Evolutionary conservation across 2,329 filamentous ascomycete species (phyloP), one percentile per base, ranked within the genome.

Genomic region (Drechslera avenae): DNA sequence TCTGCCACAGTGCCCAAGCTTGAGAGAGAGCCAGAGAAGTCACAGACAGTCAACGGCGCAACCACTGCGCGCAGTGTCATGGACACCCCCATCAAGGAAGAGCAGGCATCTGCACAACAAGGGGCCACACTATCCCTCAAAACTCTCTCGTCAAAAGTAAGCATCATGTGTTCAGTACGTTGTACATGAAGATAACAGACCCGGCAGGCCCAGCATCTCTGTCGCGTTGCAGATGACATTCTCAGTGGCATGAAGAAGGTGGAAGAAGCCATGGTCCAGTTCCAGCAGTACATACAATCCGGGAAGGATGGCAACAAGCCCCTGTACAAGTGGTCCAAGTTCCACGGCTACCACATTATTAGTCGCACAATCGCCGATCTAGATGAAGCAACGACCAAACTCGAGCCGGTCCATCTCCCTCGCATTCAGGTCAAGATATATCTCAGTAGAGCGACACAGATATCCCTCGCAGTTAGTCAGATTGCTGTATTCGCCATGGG

Each of bases 291-390:
- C 10, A 34, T 60, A 19, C 23, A 46, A 9, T 28, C 17, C 4
- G 50, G 62, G 33, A 46, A 54, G 5, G 14, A 37, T 13, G 14
- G 49, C 5, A 28, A 50, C 21, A 56, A 58, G 44, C 54, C 59
- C 9, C 32, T 63, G 4, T 50, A 57, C 30, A 39, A 48, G 28
- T 65, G 62, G 60, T 10, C 34, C 5, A 53, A 40, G 17, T 62
- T 58, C 39, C 19, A 35, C 5, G 28, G 39, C 30, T 64, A 62
- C 13, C 17, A 19, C 14, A 9, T 16, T 5, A 35, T 62, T 1
- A 21, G 26, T 16, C 23, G 19, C 9, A 44, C 56, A 2, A 42
- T 55, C 14, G 16, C 28, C 12, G 17, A 39, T 13, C 56, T 64
- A 2, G 50, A 48, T 3, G 30, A 48, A 7, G 37, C 43, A 14